Base-by-base conservation (phyloP, 176 grass and related monocot species). In the Rhynchospora breviuscula region DNA sequence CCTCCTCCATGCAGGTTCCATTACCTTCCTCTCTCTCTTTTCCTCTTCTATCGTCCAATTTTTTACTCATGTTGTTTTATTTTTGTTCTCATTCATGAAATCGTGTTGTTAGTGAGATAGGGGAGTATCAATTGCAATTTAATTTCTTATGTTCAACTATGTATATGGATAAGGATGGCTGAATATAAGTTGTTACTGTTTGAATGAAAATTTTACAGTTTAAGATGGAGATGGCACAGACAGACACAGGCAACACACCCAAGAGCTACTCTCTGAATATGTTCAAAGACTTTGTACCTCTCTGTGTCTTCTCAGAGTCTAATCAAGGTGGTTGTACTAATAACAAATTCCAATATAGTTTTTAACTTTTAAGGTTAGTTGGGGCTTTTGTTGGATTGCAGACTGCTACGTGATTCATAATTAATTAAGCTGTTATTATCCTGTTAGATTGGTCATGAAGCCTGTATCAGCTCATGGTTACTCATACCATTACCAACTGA, bases 241-340 rank as follows among this genome's bases (percentile, higher is more conserved):
- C 86, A 58, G 85, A 87, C 59, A 87, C 89, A 58, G 92, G 88
- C 21, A 89, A 94, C 86, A 89, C 87, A 72, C 95, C 95, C 60
- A 97, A 94, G 82, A 94, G 95, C 75, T 97, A 97, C 87, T 91
- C 89, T 78, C 84, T 94, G 51, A 97, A 97, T 79, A 97, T 97
- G 94, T 97, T 91, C 87, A 91, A 97, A 84, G 92, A 97, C 85
- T 97, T 97, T 12, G 92, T 97, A 64, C 94, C 94, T 59, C 92
- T 97, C 90, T 92, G 81, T 89, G 81, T 97, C 31, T 88, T 97
- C 23, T 94, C 95, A 21, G 90, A 97, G 82, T 91, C 90, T 81
- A 88, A 84, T 87, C 95, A 94, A 88, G 90, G 95, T 94, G 76
- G 10, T 15, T 51, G 17, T 78, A 12, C 8, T 78, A 33, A 31